Percentiles rank a stretch among this genome's conserved stretches.
phyloP scores from a whole-genome alignment of 2,329 filamentous ascomycete species.

The Drechslera avenae region DNA sequence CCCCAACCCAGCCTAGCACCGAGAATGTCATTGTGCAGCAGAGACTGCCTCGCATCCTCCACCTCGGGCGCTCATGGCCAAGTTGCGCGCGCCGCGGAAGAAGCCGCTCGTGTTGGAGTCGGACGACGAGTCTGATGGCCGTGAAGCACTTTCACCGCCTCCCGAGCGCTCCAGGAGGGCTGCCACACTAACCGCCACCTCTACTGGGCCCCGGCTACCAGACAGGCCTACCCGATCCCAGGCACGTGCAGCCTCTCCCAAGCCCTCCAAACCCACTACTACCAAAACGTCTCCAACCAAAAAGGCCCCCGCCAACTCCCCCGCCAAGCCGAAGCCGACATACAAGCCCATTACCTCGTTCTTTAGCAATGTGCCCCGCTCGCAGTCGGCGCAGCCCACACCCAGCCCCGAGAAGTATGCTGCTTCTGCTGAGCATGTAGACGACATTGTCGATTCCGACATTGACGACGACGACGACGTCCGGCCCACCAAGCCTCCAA shows the following conservation, averaged over 20 bases:
- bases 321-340: constrained; percentile 45
- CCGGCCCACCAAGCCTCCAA: constrained; percentile 20
- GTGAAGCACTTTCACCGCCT: constrained; percentile 36
- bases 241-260: constrained; percentile 30
- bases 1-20: constrained; percentile 22
- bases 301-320: constrained; percentile 37
- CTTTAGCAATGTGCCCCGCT: constrained; percentile 53
- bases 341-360: constrained; percentile 56
- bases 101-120: constrained; percentile 46
- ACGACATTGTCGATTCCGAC: constrained; percentile 48
- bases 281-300: constrained; percentile 36
- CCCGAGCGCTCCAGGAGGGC: constrained; percentile 37
- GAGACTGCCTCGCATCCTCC: constrained; percentile 19
- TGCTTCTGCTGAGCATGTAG: constrained; percentile 36
- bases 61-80: constrained; percentile 46
- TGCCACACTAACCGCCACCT: constrained; percentile 28
- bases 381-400: constrained; percentile 47
- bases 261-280: constrained; percentile 19
- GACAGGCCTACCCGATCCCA: constrained; percentile 24
- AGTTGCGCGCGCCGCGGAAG: constrained; percentile 46
- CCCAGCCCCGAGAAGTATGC: constrained; percentile 48
- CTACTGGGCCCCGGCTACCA: constrained; percentile 24
- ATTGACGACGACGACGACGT: constrained; percentile 43
- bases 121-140: constrained; percentile 39
- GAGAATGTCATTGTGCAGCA: constrained; percentile 40